Base-by-base conservation (phyloP, 495 filamentous ascomycete genomes). In the Aspergillus heteromorphus region DNA sequence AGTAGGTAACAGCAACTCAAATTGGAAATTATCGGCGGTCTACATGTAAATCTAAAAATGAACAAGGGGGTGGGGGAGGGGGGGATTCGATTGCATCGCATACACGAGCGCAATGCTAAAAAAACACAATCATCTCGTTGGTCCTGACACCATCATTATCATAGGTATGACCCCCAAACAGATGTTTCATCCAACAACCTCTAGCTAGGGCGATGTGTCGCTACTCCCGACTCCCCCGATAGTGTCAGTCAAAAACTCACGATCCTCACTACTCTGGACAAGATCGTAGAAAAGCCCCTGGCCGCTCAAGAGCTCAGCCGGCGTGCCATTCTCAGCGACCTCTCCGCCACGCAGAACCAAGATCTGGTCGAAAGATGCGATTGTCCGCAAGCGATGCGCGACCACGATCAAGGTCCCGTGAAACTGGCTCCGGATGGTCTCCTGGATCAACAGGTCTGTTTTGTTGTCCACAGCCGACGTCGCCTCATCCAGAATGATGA, bases 401-500 rank as follows among this genome's bases (percentile, higher is more conserved):
- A 47, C 21, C 6, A 47, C 43, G 14, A 47, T 47, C 43, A 47
- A 27, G 1, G 43, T 47, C 10, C 43, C 19, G 21, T n/a, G 6
- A 7, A 47, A 27, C 21, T 47, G 19, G 27, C 16, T 23, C 20
- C 21, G 43, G 7, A 47, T 47, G 2, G 43, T 47, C 6, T 47
- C 43, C 27, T 47, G 43, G 2, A 47, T 47, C 43, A 17, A 27
- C n/a, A 38, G 13, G 67, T 91, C 87, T 0, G 85, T 88, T 11
- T 77, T 75, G 79, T 85, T 85, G 65, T 91, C 87, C 2, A 91
- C 85, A 2, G 87, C 84, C 9, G 79, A 83, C 1, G 87, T 91
- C 5, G 87, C 87, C 69, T 91, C 87, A 59, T 91, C 87, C 4
- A 90, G 78, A 6, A 91, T 80, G 73, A 91, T 81, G 51, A 91